Percentiles rank a stretch among this genome's conserved stretches.
phyloP scores from a whole-genome alignment of 2,329 filamentous ascomycete species.

The Periconia digitata region DNA sequence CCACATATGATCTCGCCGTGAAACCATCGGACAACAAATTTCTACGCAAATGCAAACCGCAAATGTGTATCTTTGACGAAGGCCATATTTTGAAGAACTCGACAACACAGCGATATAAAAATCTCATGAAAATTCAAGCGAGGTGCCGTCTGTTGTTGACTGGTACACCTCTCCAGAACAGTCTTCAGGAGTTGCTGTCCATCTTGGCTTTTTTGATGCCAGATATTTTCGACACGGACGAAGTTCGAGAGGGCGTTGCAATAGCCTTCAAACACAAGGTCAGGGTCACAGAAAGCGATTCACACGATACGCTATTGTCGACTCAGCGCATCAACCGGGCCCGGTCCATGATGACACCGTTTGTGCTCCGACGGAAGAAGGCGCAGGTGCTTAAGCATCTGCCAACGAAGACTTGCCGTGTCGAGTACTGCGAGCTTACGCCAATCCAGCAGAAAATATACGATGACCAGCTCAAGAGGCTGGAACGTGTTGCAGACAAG shows the following conservation, averaged over 20 bases:
- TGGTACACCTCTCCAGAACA: conserved; percentile 92
- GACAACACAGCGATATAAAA: conserved; percentile 77
- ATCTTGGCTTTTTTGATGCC: conserved; percentile 95
- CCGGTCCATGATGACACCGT: conserved; percentile 89
- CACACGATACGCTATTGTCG: conserved; percentile 78
- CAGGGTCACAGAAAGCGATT: conserved; percentile 71
- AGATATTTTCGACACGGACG: conserved; percentile 69
- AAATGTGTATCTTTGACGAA: conserved; percentile 82
- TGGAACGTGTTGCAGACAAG: conserved; percentile 59
- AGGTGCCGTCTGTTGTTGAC: conserved; percentile 85
- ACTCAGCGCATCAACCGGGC: conserved; percentile 84
- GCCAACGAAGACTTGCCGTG: conserved; percentile 74
- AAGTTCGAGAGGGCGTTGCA: conserved; percentile 72
- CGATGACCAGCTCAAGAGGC: conserved; percentile 64
- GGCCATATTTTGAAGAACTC: conserved; percentile 92
- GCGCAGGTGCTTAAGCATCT: conserved; percentile 83
- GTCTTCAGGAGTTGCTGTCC: conserved; percentile 86
- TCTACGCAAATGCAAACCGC: conserved; percentile 58
- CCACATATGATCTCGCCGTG: conserved; percentile 68
- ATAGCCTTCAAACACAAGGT: conserved; percentile 92
- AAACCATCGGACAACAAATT: conserved; percentile 65
- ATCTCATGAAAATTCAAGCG: conserved; percentile 74
- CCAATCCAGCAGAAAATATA: conserved; percentile 74
- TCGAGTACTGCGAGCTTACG: conserved; percentile 81
- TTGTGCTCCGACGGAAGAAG: conserved; percentile 92